Evolutionary conservation across 202 grass and related monocot species (phyloP).

Genomic region (Schoenoplectus triqueter): DNA sequence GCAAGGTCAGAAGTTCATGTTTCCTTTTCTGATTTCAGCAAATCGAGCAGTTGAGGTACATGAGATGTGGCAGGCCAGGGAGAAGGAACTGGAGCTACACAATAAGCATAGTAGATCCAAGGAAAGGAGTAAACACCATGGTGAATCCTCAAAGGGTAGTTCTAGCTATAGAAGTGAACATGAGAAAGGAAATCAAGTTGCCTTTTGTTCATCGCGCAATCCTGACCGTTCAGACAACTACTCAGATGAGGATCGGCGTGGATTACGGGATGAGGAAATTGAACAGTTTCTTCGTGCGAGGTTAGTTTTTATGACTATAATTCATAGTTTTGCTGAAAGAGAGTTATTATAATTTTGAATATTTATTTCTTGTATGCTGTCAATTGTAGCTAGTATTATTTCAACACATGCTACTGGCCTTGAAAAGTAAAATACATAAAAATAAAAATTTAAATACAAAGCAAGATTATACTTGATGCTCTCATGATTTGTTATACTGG

Average conservation of each 20-base stretch:
- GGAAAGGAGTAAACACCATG: conserved; percentile 47
- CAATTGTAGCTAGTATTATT: neutral
- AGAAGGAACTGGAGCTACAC: conserved; percentile 77
- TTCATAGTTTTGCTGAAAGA: conserved; percentile 23
- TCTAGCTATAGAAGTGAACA: conserved; percentile 50
- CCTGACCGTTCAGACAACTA: conserved; percentile 38
- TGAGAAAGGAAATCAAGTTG: conserved; percentile 34
- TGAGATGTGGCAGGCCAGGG: conserved; percentile 90
- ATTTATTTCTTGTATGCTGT: neutral
- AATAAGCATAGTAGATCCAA: conserved; percentile 50
- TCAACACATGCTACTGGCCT: no score
- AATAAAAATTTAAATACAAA: neutral
- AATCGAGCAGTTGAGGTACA: conserved; percentile 79
- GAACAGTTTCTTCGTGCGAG: conserved; percentile 87
- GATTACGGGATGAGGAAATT: conserved; percentile 68
- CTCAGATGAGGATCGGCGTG: conserved; percentile 44
- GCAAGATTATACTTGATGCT: neutral
- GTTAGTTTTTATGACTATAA: conserved; percentile 45
- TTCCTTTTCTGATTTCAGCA: conserved; percentile 53
- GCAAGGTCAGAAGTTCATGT: conserved; percentile 11
- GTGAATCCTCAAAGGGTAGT: conserved; percentile 42
- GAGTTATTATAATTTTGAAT: neutral
- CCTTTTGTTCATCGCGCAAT: conserved; percentile 22
- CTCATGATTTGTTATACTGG: neutral
- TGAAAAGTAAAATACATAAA: neutral